A percentile compares a stretch with the other conserved stretches of the same genome.
These are phyloP conservation scores for Phaeosphaeriaceae sp. DNA, from an alignment of 2,329 filamentous ascomycete genomes.

Conservation along the genomic window DNA sequence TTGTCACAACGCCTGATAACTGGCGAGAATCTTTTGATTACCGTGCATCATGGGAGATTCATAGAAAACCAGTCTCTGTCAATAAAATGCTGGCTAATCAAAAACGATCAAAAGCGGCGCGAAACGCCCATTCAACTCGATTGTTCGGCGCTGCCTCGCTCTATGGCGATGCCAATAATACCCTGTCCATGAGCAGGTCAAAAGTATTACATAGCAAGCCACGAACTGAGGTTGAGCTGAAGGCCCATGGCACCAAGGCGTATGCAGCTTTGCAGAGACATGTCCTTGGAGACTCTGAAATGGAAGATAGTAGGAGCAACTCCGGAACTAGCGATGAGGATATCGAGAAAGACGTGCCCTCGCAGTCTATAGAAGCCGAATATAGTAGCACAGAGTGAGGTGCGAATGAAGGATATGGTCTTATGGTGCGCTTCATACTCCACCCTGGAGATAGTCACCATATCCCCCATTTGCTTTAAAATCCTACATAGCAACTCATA, in stretches of 20 bases:
- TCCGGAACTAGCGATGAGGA: too few relatives aligned
- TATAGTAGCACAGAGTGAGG: too few relatives aligned
- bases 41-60: conserved; percentile 58
- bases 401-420: too few relatives aligned
- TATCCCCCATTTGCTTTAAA: too few relatives aligned
- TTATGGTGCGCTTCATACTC: too few relatives aligned
- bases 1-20: conserved; percentile 46
- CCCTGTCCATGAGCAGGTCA: neutral
- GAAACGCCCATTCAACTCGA: neutral
- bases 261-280: conserved; percentile 33
- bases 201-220: conserved; percentile 3
- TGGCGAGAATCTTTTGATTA: conserved; percentile 58
- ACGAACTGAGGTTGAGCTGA: conserved; percentile 21
- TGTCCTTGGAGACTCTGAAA: too few relatives aligned
- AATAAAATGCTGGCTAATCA: conserved; percentile 27
- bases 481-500: too few relatives aligned
- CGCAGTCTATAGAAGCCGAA: too few relatives aligned
- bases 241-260: conserved; percentile 21
- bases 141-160: neutral
- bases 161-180: conserved; percentile 5
- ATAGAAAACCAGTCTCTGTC: conserved; percentile 18
- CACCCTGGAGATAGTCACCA: too few relatives aligned
- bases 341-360: too few relatives aligned
- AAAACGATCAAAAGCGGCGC: conserved; percentile 7
- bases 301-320: too few relatives aligned